phyloP scores from a whole-genome alignment of 2,329 filamentous ascomycete species.

The Colletotrichum coccodes region DNA sequence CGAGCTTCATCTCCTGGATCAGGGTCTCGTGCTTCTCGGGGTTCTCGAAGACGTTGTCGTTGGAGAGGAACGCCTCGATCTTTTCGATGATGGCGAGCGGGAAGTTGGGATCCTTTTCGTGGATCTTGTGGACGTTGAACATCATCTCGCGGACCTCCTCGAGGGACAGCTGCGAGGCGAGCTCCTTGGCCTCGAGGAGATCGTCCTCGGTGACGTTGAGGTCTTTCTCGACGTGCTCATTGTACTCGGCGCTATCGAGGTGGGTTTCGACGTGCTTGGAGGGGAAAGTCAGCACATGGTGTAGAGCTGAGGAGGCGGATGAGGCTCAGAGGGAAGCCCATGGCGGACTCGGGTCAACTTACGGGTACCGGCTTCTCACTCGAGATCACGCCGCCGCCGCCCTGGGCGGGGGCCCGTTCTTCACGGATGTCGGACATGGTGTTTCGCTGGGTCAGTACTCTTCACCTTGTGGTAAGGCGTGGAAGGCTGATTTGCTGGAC shows the following conservation, averaged over 20 bases:
- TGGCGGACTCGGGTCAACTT: not conserved
- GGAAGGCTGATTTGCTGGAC: conserved; percentile 17
- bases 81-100: conserved; percentile 49
- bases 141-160: conserved; percentile 51
- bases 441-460: conserved; percentile 22
- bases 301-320: not conserved
- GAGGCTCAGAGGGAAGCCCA: not conserved
- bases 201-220: conserved; percentile 58
- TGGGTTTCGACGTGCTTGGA: conserved; percentile 12
- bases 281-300: not conserved
- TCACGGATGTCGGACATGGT: conserved; percentile 29
- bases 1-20: conserved; percentile 46
- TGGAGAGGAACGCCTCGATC: conserved; percentile 49
- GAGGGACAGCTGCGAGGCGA: conserved; percentile 53
- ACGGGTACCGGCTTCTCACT: conserved; percentile 22
- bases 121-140: conserved; percentile 49
- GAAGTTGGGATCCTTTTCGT: conserved; percentile 57
- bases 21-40: conserved; percentile 47
- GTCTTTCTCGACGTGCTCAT: conserved; percentile 32
- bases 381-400: conserved; percentile 21
- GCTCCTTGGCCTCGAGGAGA: conserved; percentile 55
- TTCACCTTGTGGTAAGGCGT: conserved; percentile 19
- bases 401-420: conserved; percentile 2
- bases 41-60: conserved; percentile 43
- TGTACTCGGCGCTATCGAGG: conserved; percentile 9